Evolutionary conservation across 1,284 basidiomycete species (phyloP), one percentile per base, ranked within the genome.

Genomic region (Puccinia triticina): DNA sequence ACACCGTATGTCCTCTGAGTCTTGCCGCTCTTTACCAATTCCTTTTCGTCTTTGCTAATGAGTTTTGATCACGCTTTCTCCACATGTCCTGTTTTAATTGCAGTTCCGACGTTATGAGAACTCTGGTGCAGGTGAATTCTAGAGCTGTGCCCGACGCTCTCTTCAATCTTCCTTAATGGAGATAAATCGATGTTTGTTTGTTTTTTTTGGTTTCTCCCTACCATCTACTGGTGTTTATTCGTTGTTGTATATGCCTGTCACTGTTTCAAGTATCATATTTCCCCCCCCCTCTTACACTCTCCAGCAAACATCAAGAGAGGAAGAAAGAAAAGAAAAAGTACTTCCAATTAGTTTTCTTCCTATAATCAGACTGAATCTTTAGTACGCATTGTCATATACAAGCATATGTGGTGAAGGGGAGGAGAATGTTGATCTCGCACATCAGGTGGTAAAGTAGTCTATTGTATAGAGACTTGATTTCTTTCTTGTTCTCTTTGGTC

Each of bases 1-100:
- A 89, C 85, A 85, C 85, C 3, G 84, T 85, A 59, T 61, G 84
- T 73, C 43, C 26, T 43, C 50, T 57, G 50, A 55, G 16, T 34
- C 40, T 32, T n/a, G 23, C 12, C 11, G 29, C 26, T 34, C 59
- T 29, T 8, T 12, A 43, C 8, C 16, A 8, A 21, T 34, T 69
- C 34, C 48, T 5, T 67, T 23, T 26, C 37, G 55, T 66, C 14
- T 16, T 32, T 32, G 23, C 14, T 43, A n/a, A 40, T 37, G 29
- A 32, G 12, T 69, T 29, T 21, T 67, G 21, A 26, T n/a, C n/a
- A n/a, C n/a, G 26, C 46, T 53, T 40, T 34, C 16, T 23, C n/a
- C 16, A 23, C 34, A 12, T 26, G 26, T 46, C 29, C 50, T 66
- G 50, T 71, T 55, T 72, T 55, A n/a, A 66, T 43, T 61, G 46